Conservation (phyloP, 1,284 basidiomycete species). For the Ustilago nuda region DNA sequence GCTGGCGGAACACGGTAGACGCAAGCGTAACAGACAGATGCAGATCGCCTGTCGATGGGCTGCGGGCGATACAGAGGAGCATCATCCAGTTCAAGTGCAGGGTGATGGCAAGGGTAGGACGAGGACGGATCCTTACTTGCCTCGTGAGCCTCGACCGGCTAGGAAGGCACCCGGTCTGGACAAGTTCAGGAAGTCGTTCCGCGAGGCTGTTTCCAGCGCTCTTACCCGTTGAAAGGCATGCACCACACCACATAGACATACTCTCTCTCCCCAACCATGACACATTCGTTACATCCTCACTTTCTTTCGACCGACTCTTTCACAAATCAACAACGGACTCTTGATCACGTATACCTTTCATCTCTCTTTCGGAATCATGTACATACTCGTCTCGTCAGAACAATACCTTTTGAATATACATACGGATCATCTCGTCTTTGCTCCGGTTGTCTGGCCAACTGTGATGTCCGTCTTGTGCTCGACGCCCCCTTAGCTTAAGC, state of each 20-base stretch:
- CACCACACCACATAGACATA: neutral
- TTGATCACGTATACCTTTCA: neutral
- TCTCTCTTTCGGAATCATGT: neutral
- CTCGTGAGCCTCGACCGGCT: slow-evolving; percentile 53
- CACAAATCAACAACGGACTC: slow-evolving; percentile 2
- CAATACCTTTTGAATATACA: neutral
- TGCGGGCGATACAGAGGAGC: slow-evolving; percentile 63
- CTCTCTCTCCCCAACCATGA: neutral
- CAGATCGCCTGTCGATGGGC: slow-evolving; percentile 65
- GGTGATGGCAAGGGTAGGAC: slow-evolving; percentile 61
- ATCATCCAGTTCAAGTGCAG: slow-evolving; percentile 60
- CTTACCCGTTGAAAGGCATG: slow-evolving; percentile 23
- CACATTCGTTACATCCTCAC: neutral
- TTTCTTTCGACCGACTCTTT: neutral
- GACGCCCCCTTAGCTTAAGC: too few relatives aligned
- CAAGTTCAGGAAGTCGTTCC: slow-evolving; percentile 57
- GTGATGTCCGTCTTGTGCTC: too few relatives aligned
- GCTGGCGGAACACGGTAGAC: slow-evolving; percentile 50
- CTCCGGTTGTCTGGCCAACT: neutral
- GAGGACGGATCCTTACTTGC: slow-evolving; percentile 57
- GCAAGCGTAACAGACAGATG: slow-evolving; percentile 63
- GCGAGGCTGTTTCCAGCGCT: slow-evolving; percentile 58
- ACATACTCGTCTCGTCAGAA: neutral
- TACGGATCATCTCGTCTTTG: neutral
- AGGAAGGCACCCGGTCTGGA: slow-evolving; percentile 49